Evolutionary conservation across 2,329 filamentous ascomycete species (phyloP).

Genomic region (Exophiala sideris): DNA sequence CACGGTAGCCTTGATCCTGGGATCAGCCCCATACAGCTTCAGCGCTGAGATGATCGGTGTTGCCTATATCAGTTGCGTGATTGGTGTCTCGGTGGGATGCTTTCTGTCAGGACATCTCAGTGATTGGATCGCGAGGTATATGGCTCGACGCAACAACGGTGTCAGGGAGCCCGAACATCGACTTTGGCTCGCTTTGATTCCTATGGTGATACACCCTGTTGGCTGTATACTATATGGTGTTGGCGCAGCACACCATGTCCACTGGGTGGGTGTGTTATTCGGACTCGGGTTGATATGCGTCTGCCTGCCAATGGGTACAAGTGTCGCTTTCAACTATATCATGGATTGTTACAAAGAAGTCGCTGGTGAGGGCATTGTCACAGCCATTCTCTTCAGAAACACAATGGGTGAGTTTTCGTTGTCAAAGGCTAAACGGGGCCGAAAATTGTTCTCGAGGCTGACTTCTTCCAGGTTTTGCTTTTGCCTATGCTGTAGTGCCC

Average conservation of each 20-base stretch:
- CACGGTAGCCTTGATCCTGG: conserved; percentile 31
- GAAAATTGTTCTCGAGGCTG: not conserved
- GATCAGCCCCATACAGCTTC: conserved; percentile 30
- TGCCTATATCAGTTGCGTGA: conserved; percentile 21
- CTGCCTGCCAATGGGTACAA: not conserved
- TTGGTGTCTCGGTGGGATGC: conserved; percentile 23
- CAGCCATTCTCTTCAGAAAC: not conserved
- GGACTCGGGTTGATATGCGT: conserved; percentile 28
- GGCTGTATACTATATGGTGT: conserved; percentile 41
- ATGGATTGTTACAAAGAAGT: not conserved
- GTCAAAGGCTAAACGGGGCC: not conserved
- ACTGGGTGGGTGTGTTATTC: conserved; percentile 49
- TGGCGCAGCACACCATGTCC: conserved; percentile 46
- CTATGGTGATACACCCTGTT: conserved; percentile 41
- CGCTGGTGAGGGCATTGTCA: not conserved
- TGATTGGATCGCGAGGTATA: conserved; percentile 24
- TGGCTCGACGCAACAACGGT: conserved; percentile 26
- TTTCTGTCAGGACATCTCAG: conserved; percentile 23
- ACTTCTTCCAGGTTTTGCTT: not conserved
- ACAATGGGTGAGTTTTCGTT: not conserved
- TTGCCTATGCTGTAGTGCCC: not conserved
- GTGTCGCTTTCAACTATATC: not conserved
- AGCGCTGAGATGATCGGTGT: conserved; percentile 30
- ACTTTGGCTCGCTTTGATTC: conserved; percentile 29
- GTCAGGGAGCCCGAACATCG: conserved; percentile 31